phyloP scores from a whole-genome alignment of 169 alveolate genomes.

The Plasmodium cynomolgi region DNA sequence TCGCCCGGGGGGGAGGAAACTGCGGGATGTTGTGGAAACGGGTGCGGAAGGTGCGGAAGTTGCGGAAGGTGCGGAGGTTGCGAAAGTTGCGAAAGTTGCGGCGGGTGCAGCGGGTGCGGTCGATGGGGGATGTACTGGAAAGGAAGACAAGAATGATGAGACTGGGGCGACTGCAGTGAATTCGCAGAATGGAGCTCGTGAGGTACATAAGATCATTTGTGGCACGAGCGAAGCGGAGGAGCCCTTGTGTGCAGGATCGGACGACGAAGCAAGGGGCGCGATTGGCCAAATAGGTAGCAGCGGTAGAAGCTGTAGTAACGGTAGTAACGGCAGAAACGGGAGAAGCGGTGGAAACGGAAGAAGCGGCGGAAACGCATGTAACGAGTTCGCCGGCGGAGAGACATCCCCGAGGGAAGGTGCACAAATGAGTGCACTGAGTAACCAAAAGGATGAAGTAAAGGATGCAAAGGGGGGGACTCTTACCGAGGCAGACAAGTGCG shows the following conservation, averaged over 20 bases:
- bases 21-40: neutral
- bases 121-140: neutral
- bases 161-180: neutral
- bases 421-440: neutral
- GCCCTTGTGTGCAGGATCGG: neutral
- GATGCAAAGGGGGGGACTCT: neutral
- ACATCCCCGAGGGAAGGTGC: neutral
- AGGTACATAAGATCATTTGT: neutral
- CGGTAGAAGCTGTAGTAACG: neutral
- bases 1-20: neutral
- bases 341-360: neutral
- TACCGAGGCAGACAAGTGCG: neutral
- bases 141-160: neutral
- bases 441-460: neutral
- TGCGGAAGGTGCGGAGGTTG: neutral
- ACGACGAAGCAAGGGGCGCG: neutral
- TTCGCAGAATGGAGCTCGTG: neutral
- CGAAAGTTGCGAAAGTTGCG: neutral
- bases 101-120: neutral
- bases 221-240: neutral
- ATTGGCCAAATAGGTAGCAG: neutral
- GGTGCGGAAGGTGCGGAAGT: neutral
- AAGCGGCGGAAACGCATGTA: neutral
- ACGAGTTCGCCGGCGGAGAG: neutral
- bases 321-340: neutral